Evolutionary conservation across 2,329 filamentous ascomycete genomes (phyloP).

Genomic region (Fusarium gaditjirri): DNA sequence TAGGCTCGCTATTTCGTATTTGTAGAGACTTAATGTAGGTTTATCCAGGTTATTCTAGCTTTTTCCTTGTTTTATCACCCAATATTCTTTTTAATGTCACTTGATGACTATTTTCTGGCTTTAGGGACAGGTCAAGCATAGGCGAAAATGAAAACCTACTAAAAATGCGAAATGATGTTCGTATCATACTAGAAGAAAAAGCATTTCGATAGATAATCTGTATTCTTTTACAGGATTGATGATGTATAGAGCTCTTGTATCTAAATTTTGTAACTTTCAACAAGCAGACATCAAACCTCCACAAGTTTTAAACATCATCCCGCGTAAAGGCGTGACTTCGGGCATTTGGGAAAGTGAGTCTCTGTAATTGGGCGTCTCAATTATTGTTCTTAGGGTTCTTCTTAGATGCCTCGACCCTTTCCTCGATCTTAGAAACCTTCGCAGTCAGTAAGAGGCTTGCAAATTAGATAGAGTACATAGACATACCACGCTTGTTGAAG

Average conservation of each 20-base stretch:
- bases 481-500: background rate
- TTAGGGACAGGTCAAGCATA: fast-evolving
- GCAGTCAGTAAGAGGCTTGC: background rate
- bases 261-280: background rate
- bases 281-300: background rate
- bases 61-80: background rate
- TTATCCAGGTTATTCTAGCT: fast-evolving
- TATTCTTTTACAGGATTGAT: fast-evolving
- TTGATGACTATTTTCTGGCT: background rate
- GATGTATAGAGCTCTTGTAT: background rate
- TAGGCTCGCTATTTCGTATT: background rate
- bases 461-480: background rate
- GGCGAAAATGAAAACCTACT: fast-evolving
- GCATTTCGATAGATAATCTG: fast-evolving
- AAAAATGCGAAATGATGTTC: fast-evolving
- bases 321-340: too few species aligned
- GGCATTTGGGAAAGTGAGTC: fast-evolving
- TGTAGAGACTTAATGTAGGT: fast-evolving
- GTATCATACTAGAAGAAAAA: background rate
- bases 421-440: background rate
- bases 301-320: background rate
- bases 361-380: background rate
- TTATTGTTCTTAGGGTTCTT: background rate
- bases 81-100: too few species aligned
- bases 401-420: background rate